Conservation (phyloP, 345 rosid species). For the Bruguiera sexangula region DNA sequence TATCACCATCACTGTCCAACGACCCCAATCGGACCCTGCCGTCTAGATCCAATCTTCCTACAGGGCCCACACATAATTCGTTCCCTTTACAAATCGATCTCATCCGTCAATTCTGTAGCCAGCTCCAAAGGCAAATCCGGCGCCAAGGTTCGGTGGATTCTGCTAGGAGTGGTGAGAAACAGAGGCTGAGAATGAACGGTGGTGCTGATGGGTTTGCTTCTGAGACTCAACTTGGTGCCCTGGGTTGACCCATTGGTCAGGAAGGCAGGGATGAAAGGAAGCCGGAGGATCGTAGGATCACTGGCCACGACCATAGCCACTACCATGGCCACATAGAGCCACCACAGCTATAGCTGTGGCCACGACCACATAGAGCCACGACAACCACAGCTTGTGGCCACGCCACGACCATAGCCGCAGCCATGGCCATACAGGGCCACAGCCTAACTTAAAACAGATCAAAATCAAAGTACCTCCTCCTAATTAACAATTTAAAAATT, state of each 20-base stretch:
- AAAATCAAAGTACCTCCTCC: no score
- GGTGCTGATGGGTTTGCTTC: slow-evolving; percentile 66
- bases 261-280: slow-evolving; percentile 80
- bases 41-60: slow-evolving; percentile 61
- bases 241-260: slow-evolving; percentile 63
- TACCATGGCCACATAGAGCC: no score
- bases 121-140: slow-evolving; percentile 59
- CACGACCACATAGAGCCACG: no score
- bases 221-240: slow-evolving; percentile 68
- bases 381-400: no score
- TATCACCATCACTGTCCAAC: slow-evolving; percentile 20
- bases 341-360: no score
- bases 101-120: slow-evolving; percentile 52
- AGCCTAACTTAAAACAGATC: no score
- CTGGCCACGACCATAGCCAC: slow-evolving; percentile 31
- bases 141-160: slow-evolving; percentile 79
- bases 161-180: slow-evolving; percentile 49
- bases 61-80: slow-evolving; percentile 54
- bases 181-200: slow-evolving; percentile 72
- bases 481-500: no score
- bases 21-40: slow-evolving; percentile 39
- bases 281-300: slow-evolving; percentile 70
- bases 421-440: background rate
- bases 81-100: slow-evolving; percentile 47
- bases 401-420: no score